Evolutionary conservation across 257 asterid species (phyloP).

Genomic region (Linaria vulgaris): DNA sequence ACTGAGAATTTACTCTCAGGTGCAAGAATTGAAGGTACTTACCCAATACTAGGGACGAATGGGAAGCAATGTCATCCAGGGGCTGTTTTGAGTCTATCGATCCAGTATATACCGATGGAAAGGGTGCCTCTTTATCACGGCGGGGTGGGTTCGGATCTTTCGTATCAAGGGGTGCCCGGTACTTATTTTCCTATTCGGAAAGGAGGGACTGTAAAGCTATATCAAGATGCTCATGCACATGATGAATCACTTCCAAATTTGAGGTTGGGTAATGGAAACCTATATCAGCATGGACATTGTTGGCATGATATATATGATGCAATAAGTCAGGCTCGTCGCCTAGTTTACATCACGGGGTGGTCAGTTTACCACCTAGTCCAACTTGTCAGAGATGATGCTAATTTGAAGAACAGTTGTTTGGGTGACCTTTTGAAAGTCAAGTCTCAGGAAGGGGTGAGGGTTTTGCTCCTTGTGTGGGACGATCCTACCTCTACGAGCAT

Average conservation of each 20-base stretch:
- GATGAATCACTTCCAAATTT: constrained; percentile 52
- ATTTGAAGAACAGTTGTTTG: constrained; percentile 39
- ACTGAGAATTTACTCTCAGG: constrained; percentile 58
- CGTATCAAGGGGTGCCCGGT: constrained; percentile 63
- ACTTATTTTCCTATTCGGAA: constrained; percentile 76
- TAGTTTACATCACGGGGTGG: constrained; percentile 91
- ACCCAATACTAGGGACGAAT: constrained; percentile 52
- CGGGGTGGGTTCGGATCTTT: constrained; percentile 69
- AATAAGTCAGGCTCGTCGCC: constrained; percentile 62
- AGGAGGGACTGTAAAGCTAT: constrained; percentile 71
- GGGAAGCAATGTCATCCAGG: constrained; percentile 67
- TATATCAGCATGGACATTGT: constrained; percentile 54
- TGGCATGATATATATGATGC: constrained; percentile 86
- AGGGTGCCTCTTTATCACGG: constrained; percentile 52
- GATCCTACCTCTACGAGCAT: constrained; percentile 90
- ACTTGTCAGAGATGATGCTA: constrained; percentile 68
- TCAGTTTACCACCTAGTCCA: constrained; percentile 76
- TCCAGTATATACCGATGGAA: constrained; percentile 68
- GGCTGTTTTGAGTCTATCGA: constrained; percentile 62
- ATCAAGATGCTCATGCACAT: constrained; percentile 84
- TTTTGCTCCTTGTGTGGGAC: constrained; percentile 87
- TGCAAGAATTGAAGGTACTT: constrained; percentile 47
- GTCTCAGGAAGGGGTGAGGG: constrained; percentile 96
- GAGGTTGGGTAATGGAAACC: constrained; percentile 43
- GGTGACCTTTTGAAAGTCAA: constrained; percentile 78